Evolutionary conservation across 2,329 filamentous ascomycete species (phyloP).

Genomic region (Chaetoscypha palmicola): DNA sequence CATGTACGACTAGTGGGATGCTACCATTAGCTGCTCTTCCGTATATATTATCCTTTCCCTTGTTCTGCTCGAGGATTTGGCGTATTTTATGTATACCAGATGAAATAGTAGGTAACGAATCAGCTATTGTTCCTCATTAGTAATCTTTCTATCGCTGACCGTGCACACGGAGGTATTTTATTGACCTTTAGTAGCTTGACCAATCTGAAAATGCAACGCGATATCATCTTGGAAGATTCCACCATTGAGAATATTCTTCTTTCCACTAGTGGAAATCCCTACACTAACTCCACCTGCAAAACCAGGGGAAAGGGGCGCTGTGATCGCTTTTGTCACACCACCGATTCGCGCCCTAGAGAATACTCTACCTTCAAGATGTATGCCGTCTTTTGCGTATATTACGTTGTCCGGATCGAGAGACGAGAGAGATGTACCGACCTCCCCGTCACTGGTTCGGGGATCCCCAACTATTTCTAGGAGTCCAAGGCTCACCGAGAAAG

Average conservation of each 20-base stretch:
- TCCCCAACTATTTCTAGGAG: constrained; percentile 43
- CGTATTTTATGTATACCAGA: constrained; percentile 31
- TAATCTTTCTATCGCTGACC: too few relatives aligned
- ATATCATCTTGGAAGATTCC: constrained; percentile 38
- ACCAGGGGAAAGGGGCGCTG: constrained; percentile 31
- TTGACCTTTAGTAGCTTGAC: constrained; percentile 31
- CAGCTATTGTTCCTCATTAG: too few relatives aligned
- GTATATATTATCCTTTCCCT: constrained; percentile 33
- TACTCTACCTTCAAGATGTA: constrained; percentile 35
- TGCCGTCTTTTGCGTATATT: constrained; percentile 36
- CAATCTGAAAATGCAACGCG: constrained; percentile 36
- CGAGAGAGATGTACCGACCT: constrained; percentile 27
- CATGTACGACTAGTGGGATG: constrained; percentile 36
- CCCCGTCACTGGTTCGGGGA: constrained; percentile 41
- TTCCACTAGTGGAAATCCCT: constrained; percentile 35
- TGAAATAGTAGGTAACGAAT: constrained; percentile 28
- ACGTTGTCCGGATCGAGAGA: constrained; percentile 28
- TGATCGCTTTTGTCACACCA: constrained; percentile 39
- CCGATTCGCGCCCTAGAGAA: constrained; percentile 38
- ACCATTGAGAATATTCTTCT: constrained; percentile 35
- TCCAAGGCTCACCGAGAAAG: constrained; percentile 41
- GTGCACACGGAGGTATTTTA: too few relatives aligned
- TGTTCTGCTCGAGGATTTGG: constrained; percentile 32
- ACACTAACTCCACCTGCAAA: constrained; percentile 38
- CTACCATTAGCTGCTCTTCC: constrained; percentile 33